phyloP scores from a whole-genome alignment of 2,329 filamentous ascomycete genomes.

The Pseudogymnoascus sp. region DNA sequence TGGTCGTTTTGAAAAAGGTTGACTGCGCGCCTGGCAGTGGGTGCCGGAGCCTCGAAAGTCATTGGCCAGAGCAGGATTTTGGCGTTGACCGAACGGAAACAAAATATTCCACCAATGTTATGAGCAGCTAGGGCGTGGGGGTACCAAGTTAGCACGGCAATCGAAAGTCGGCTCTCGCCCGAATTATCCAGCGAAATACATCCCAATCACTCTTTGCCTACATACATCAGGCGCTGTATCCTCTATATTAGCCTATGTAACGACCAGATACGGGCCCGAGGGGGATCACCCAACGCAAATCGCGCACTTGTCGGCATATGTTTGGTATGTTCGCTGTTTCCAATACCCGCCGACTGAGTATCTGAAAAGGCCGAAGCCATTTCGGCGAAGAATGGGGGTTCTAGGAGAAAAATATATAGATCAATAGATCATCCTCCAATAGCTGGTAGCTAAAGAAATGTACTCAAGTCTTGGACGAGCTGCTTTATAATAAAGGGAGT shows the following conservation, averaged over 20 bases:
- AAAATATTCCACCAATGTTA: conserved; percentile 10
- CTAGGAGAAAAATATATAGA: background rate
- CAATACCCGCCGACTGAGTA: background rate
- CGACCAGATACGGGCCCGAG: background rate
- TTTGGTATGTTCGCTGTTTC: background rate
- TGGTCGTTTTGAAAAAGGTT: background rate
- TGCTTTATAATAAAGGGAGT: background rate
- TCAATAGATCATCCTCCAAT: background rate
- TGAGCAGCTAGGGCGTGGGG: background rate
- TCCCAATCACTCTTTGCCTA: background rate
- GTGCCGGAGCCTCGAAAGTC: conserved; percentile 9
- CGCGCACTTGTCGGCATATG: background rate
- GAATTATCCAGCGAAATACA: conserved; percentile 4
- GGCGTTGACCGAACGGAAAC: background rate
- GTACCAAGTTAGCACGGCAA: background rate
- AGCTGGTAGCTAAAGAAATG: background rate
- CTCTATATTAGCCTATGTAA: background rate
- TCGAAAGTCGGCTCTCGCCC: background rate
- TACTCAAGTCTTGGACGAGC: background rate
- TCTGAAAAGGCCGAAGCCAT: background rate
- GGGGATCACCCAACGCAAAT: background rate
- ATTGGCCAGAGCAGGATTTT: background rate
- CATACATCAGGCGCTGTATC: background rate
- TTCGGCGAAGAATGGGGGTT: background rate
- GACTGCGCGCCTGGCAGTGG: background rate